A percentile compares a stretch with the other conserved stretches of the same genome.
These are phyloP conservation scores for Microbotryum silenes-acaulis DNA, from an alignment of 1,284 basidiomycete genomes.

Conservation along the genomic window DNA sequence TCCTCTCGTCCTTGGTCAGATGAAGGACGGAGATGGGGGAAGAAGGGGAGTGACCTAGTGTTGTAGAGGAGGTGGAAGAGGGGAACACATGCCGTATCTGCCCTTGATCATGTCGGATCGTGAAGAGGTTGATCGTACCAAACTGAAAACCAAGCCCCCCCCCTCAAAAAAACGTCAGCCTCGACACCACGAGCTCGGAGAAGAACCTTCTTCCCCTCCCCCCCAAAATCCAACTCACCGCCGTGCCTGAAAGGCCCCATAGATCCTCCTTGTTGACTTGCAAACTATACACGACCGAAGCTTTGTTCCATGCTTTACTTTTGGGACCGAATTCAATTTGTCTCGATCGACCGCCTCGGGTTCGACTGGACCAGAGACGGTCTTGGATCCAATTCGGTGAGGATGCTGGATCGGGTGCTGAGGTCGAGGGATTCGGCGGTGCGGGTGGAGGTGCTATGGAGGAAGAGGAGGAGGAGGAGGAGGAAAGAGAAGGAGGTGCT, in stretches of 20 bases:
- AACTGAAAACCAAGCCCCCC: constrained; percentile 45
- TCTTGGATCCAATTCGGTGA: no score
- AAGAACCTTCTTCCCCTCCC: no score
- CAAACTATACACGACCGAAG: constrained; percentile 5
- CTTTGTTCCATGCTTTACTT: constrained; percentile 6
- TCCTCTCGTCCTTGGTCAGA: constrained; percentile 67
- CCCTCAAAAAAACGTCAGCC: no score
- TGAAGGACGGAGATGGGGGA: constrained; percentile 79
- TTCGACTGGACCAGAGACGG: no score
- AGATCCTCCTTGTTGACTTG: constrained; percentile 7
- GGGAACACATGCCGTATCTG: constrained; percentile 62
- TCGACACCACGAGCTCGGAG: no score
- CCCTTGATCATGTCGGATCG: constrained; percentile 85
- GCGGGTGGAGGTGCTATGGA: no score
- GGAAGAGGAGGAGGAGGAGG: no score
- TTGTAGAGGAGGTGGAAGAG: constrained; percentile 9
- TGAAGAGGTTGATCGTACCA: constrained; percentile 83
- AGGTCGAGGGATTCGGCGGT: no score
- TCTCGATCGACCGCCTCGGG: no score
- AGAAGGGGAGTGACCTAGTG: constrained; percentile 47
- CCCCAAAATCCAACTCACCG: no score
- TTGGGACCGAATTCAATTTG: background rate
- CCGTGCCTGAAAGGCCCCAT: background rate
- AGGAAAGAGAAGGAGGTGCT: constrained; percentile 1
- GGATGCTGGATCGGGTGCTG: no score